phyloP scores from a whole-genome alignment of 495 filamentous ascomycete species.

The Penicillium pulvis region DNA sequence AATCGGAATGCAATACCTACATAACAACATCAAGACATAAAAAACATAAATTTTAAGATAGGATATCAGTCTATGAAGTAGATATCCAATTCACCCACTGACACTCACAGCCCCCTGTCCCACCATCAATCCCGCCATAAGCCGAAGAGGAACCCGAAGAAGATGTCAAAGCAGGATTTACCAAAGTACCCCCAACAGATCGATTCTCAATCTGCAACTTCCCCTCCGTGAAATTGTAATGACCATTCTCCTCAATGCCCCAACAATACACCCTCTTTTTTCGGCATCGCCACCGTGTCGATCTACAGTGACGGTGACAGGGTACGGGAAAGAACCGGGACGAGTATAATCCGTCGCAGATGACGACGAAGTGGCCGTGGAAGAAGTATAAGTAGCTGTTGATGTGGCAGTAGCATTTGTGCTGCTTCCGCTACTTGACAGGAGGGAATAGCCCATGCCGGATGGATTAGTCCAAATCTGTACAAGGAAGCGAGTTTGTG shows the following conservation, averaged over 20 bases:
- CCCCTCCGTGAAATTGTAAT: constrained; percentile 53
- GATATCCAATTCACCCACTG: constrained; percentile 68
- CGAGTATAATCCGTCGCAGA: constrained; percentile 56
- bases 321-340: constrained; percentile 83
- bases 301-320: constrained; percentile 78
- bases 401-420: constrained; percentile 10
- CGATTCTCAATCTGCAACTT: constrained; percentile 62
- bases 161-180: constrained; percentile 55
- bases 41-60: neutral
- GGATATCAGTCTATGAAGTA: constrained; percentile 7
- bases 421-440: constrained; percentile 32
- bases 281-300: constrained; percentile 69
- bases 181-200: constrained; percentile 56
- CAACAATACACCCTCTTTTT: constrained; percentile 74
- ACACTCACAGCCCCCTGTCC: constrained; percentile 73
- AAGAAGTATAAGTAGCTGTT: constrained; percentile 16
- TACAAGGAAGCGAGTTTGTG: constrained; percentile 82
- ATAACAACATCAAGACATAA: neutral
- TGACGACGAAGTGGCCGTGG: constrained; percentile 33
- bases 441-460: constrained; percentile 45
- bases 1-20: neutral
- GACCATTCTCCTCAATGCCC: constrained; percentile 50
- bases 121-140: constrained; percentile 67
- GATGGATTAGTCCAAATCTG: constrained; percentile 77
- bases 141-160: constrained; percentile 14